Evolutionary conservation across 257 asterid genomes (phyloP).

Genomic region (Haberlea rhodopensis): DNA sequence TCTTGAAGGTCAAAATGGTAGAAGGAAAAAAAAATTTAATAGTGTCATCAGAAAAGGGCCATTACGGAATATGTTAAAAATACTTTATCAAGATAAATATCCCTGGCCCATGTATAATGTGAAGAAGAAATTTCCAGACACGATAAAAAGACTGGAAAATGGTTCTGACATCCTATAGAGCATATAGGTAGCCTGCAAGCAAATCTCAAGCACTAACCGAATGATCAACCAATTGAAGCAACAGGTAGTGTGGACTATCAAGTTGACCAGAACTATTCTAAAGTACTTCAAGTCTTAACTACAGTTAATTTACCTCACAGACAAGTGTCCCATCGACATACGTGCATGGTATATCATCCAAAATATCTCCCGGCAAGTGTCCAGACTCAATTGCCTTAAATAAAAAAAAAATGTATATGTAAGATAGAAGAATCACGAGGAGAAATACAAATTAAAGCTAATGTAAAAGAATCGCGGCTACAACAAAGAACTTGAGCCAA

Average conservation of each 20-base stretch:
- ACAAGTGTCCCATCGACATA: slow-evolving; percentile 68
- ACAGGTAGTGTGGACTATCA: slow-evolving; percentile 3
- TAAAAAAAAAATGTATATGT: slow-evolving; percentile 22
- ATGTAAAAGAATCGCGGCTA: not conserved
- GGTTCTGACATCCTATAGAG: not conserved
- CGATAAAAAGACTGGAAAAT: not conserved
- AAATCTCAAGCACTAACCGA: slow-evolving; percentile 9
- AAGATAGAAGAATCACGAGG: slow-evolving; percentile 14
- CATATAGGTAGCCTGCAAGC: slow-evolving; percentile 7
- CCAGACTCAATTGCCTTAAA: slow-evolving; percentile 93
- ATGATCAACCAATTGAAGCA: slow-evolving; percentile 4
- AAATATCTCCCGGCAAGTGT: slow-evolving; percentile 79
- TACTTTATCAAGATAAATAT: not conserved
- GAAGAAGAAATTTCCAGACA: not conserved
- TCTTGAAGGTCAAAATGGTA: slow-evolving; percentile 18
- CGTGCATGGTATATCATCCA: slow-evolving; percentile 90
- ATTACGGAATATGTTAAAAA: not conserved
- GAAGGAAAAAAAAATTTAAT: slow-evolving; percentile 12
- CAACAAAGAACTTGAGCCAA: not conserved
- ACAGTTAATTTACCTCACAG: slow-evolving; percentile 68
- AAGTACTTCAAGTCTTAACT: slow-evolving; percentile 14
- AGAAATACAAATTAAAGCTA: not conserved
- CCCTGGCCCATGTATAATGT: not conserved
- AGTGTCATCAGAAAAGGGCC: slow-evolving; percentile 1
- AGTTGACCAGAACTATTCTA: not conserved